Percentiles rank a stretch among this genome's conserved stretches.
These are phyloP conservation scores for Epichloe coenophiala DNA, from an alignment of 2,329 filamentous ascomycete species.

Conservation along the genomic window DNA sequence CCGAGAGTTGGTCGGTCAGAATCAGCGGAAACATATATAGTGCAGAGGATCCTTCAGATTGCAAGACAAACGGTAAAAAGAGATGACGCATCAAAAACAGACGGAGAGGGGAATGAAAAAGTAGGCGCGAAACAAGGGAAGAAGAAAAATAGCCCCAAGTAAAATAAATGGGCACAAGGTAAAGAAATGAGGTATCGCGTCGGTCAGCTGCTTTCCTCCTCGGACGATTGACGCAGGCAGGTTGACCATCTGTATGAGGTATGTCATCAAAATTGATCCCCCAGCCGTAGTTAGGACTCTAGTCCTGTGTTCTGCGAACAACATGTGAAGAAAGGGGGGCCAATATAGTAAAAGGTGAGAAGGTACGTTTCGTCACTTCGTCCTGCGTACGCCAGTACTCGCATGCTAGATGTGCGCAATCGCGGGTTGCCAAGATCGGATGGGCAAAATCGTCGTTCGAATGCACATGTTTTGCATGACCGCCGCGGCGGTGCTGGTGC, in stretches of 20 bases:
- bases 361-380: slow-evolving; percentile 26
- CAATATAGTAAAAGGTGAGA: slow-evolving; percentile 17
- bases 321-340: slow-evolving; percentile 1
- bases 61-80: slow-evolving; percentile 6
- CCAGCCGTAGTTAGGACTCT: not conserved
- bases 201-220: slow-evolving; percentile 15
- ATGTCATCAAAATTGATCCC: slow-evolving; percentile 6
- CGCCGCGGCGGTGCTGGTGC: slow-evolving; percentile 15
- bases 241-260: slow-evolving; percentile 10
- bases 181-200: slow-evolving; percentile 22
- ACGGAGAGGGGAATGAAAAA: not conserved
- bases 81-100: slow-evolving; percentile 8
- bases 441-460: slow-evolving; percentile 18
- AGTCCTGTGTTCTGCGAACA: slow-evolving; percentile 1
- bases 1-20: slow-evolving; percentile 15
- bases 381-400: slow-evolving; percentile 24
- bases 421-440: slow-evolving; percentile 14
- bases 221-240: slow-evolving; percentile 13
- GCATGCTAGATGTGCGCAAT: slow-evolving; percentile 19
- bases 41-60: slow-evolving; percentile 20
- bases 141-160: slow-evolving; percentile 7
- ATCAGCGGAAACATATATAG: slow-evolving; percentile 17
- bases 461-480: slow-evolving; percentile 14
- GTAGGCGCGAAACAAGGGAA: slow-evolving; percentile 5
- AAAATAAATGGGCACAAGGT: slow-evolving; percentile 9